Percentiles rank a stretch among this genome's conserved stretches.
phyloP scores from a whole-genome alignment of 169 alveolate species.

The Perkinsus olseni region DNA sequence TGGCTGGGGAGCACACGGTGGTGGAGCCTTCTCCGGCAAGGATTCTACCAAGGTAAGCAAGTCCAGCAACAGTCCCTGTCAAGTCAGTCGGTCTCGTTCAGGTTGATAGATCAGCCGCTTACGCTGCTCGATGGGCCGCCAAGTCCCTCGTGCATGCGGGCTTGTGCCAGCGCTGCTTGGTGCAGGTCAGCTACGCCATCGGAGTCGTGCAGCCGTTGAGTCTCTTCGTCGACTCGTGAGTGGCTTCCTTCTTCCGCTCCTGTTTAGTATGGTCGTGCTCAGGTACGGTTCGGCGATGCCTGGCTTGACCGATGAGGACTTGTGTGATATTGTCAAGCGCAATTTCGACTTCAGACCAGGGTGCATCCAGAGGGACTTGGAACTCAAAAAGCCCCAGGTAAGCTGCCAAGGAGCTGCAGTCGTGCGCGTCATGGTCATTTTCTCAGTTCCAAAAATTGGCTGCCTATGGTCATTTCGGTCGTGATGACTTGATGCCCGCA shows the following conservation, averaged over 20 bases:
- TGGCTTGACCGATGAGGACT: conserved; percentile 82
- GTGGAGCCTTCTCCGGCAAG: conserved; percentile 99
- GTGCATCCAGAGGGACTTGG: conserved; percentile 77
- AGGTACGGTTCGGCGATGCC: conserved; percentile 5
- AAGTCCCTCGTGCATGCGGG: conserved; percentile 91
- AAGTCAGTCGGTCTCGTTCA: background rate
- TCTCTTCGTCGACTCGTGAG: conserved; percentile 87
- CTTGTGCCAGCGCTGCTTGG: conserved; percentile 86
- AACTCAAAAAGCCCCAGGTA: conserved; percentile 68
- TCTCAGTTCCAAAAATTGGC: conserved; percentile 76
- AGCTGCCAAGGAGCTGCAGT: background rate
- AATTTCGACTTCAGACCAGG: conserved; percentile 96
- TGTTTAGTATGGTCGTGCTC: background rate
- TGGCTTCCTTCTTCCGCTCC: conserved; percentile 51
- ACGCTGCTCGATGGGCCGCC: conserved; percentile 96
- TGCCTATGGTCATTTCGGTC: conserved; percentile 97
- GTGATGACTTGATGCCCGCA: conserved; percentile 69
- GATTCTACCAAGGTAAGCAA: conserved; percentile 92
- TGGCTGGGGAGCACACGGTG: conserved; percentile 99
- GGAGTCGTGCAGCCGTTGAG: conserved; percentile 95
- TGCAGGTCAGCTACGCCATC: conserved; percentile 93
- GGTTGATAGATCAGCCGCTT: conserved; percentile 97
- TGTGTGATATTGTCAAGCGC: conserved; percentile 73
- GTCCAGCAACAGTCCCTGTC: no score
- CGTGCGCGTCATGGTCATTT: background rate